Evolutionary conservation across 768 basidiomycete species (phyloP), one percentile per base, ranked within the genome.

Genomic region (Lentinula sp.): DNA sequence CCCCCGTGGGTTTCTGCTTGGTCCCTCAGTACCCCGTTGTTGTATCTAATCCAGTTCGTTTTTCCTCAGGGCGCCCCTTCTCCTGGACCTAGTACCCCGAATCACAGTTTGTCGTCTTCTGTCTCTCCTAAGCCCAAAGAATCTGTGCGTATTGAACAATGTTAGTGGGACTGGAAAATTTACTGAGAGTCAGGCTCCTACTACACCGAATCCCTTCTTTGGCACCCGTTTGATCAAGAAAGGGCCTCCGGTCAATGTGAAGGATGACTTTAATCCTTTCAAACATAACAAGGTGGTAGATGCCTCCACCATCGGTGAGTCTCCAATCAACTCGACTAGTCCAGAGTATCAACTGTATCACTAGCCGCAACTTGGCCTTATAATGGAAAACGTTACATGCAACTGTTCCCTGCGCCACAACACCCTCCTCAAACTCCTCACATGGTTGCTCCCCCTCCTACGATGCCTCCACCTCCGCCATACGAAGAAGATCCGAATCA

Each of bases 231-330:
- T 78, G 18, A 83, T 86, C 71, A 93, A 93, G 81, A 91, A 90
- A 75, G 82, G 80, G 58, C 69, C 81, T 3, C 80, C 84, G 23
- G 88, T 95, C 39, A 89, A 93, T 70, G 84, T 96, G 73, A 93
- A 96, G 76, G 93, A 97, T 66, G 96, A 98, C 70, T 99, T 99
- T 71, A 97, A 95, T 72, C 95, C 96, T 15, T 97, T 96, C 84
- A 93, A 92, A 75, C 85, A 88, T 67, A 83, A 84, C 69, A 92
- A 92, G 71, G 86, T 94, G 32, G 82, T 79, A 7, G 91, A 92
- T 58, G 84, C 94, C 6, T 74, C 82, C 28, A 81, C 85, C 69
- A 82, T 93, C 64, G 73, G 94, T 95, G 71, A 67, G 93, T 83
- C 41, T 6, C 32, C 18, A 32, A 48, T 9, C 23, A 5, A 15